These are phyloP conservation scores for Yamadazyma pseudoaaseri DNA, from an alignment of 1,139 yeast species.

Conservation along the genomic window DNA sequence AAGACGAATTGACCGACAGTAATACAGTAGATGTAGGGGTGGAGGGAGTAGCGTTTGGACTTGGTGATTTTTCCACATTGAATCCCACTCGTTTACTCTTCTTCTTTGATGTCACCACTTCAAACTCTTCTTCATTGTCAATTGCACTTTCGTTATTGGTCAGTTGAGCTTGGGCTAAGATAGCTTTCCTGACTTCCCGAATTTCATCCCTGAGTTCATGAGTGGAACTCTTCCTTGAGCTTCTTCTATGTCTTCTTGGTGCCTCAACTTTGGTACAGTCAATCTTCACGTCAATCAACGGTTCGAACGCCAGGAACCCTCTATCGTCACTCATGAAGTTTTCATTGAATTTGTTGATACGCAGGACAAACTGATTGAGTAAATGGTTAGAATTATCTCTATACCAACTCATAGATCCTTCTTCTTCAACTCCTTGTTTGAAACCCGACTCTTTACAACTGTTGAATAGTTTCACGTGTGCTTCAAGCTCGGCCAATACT, in stretches of 20 bases:
- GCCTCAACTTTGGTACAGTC: conserved; percentile 18
- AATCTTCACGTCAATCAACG: conserved; percentile 44
- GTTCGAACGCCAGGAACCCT: conserved; percentile 42
- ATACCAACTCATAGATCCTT: conserved; percentile 16
- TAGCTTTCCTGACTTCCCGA: conserved; percentile 21
- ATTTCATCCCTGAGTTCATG: conserved; percentile 18
- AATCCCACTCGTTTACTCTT: conserved; percentile 8
- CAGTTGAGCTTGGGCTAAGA: conserved; percentile 3
- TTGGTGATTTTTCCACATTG: conserved; percentile 3
- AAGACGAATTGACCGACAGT: conserved; percentile 10
- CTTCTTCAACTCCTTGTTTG: conserved; percentile 16
- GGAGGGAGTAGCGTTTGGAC: conserved; percentile 8
- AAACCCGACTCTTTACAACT: conserved; percentile 21
- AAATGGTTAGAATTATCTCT: conserved; percentile 21
- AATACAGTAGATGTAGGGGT: too few relatives aligned
- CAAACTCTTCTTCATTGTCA: conserved; percentile 31
- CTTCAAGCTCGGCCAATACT: conserved; percentile 27
- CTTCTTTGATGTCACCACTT: conserved; percentile 23
- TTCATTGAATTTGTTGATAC: conserved; percentile 43
- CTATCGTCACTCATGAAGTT: conserved; percentile 48
- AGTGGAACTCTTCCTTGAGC: conserved; percentile 28
- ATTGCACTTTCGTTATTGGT: conserved; percentile 10
- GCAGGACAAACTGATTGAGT: conserved; percentile 29
- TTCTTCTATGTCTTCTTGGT: conserved; percentile 19
- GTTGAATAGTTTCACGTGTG: conserved; percentile 25